These are phyloP conservation scores for Trichoderma harzianum DNA, from an alignment of 2,329 filamentous ascomycete genomes.

Conservation along the genomic window DNA sequence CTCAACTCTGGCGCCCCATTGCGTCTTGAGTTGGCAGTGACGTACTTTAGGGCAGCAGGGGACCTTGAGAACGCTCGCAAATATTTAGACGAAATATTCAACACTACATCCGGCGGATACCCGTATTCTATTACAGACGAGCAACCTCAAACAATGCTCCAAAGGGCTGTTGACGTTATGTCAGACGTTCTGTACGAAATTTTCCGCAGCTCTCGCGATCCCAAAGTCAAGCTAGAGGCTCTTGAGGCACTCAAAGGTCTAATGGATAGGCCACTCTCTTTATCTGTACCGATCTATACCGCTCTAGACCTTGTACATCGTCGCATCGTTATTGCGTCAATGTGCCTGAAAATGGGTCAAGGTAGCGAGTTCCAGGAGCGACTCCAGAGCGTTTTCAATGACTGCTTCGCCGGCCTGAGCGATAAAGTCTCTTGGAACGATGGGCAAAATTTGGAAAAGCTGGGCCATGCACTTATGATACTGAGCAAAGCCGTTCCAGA, in stretches of 20 bases:
- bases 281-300: conserved; percentile 23
- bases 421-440: conserved; percentile 29
- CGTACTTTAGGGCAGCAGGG: conserved; percentile 21
- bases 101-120: conserved; percentile 23
- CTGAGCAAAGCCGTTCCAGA: conserved; percentile 19
- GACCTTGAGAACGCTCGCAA: conserved; percentile 21
- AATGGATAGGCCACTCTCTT: conserved; percentile 20
- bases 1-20: conserved; percentile 27
- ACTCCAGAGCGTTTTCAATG: conserved; percentile 23
- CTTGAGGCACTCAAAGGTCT: conserved; percentile 22
- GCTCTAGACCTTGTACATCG: conserved; percentile 16
- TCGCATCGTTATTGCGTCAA: conserved; percentile 23
- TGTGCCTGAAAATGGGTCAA: conserved; percentile 27
- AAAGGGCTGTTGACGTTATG: conserved; percentile 20
- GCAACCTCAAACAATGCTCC: conserved; percentile 17
- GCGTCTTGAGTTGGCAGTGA: conserved; percentile 20
- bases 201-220: conserved; percentile 24
- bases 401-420: conserved; percentile 22
- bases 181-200: conserved; percentile 23
- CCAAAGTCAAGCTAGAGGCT: conserved; percentile 21
- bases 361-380: conserved; percentile 23
- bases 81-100: conserved; percentile 25
- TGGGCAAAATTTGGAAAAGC: conserved; percentile 18
- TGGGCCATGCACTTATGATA: conserved; percentile 22
- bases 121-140: conserved; percentile 24